These are phyloP conservation scores for Saccharum hybrid DNA, from an alignment of 202 grass and related monocot genomes.

Conservation along the genomic window DNA sequence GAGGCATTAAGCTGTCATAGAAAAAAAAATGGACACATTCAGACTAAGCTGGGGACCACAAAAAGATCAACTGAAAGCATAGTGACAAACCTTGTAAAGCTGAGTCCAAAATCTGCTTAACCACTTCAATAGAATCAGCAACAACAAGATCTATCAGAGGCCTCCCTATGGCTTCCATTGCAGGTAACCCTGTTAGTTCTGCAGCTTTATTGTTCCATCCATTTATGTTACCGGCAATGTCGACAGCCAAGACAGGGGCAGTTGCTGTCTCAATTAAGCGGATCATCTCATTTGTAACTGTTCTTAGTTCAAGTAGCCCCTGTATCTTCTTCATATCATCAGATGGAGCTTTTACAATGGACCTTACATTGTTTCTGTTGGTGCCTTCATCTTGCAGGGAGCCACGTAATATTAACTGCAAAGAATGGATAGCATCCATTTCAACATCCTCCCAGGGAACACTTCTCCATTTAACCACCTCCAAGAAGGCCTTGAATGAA, in stretches of 20 bases:
- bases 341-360: slow-evolving; percentile 69
- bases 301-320: slow-evolving; percentile 75
- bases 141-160: slow-evolving; percentile 72
- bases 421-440: slow-evolving; percentile 98
- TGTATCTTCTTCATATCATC: slow-evolving; percentile 81
- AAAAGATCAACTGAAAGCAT: slow-evolving; percentile 17
- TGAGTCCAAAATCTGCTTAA: slow-evolving; percentile 64
- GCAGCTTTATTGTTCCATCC: slow-evolving; percentile 89
- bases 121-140: slow-evolving; percentile 83
- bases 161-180: slow-evolving; percentile 80
- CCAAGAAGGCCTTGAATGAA: slow-evolving; percentile 97
- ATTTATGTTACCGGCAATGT: slow-evolving; percentile 75
- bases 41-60: slow-evolving; percentile 35
- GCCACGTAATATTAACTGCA: slow-evolving; percentile 90
- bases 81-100: slow-evolving; percentile 77
- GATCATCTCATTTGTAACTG: slow-evolving; percentile 90
- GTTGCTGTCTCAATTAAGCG: slow-evolving; percentile 90
- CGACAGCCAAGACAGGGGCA: slow-evolving; percentile 88
- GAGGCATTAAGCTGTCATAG: slow-evolving; percentile 23
- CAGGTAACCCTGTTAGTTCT: slow-evolving; percentile 81
- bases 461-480: slow-evolving; percentile 95
- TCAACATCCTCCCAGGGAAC: slow-evolving; percentile 98
- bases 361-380: slow-evolving; percentile 59
- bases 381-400: slow-evolving; percentile 72
- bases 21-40: slow-evolving; percentile 35